Percentiles rank a stretch among this genome's conserved stretches.
Evolutionary conservation across 352 stramenopile genomes (phyloP).

Genomic region (Phytophthora agathidicida): DNA sequence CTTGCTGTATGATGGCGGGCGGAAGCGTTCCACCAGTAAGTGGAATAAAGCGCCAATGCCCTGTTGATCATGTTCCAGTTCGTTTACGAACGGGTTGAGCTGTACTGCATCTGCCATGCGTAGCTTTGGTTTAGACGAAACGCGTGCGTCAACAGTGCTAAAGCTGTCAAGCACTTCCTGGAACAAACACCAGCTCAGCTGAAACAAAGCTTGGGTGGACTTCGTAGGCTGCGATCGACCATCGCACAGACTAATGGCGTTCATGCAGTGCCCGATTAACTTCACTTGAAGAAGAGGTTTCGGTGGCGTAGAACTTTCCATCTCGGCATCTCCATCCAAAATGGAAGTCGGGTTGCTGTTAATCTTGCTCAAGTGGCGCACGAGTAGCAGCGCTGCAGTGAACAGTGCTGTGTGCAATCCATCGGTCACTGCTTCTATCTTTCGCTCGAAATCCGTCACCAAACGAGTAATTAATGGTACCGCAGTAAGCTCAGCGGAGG

Average conservation of each 20-base stretch:
- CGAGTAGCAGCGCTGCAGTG: slow-evolving; percentile 54
- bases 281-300: slow-evolving; percentile 52
- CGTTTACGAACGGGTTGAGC: slow-evolving; percentile 46
- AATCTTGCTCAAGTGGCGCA: slow-evolving; percentile 53
- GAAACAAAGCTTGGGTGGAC: slow-evolving; percentile 42
- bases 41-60: slow-evolving; percentile 59
- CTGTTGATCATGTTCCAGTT: slow-evolving; percentile 60
- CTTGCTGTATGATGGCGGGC: slow-evolving; percentile 22
- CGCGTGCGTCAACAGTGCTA: slow-evolving; percentile 1
- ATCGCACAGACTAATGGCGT: slow-evolving; percentile 52
- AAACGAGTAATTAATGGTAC: slow-evolving; percentile 40
- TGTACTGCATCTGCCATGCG: slow-evolving; percentile 43
- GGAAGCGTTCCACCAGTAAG: slow-evolving; percentile 60
- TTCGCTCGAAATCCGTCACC: slow-evolving; percentile 30
- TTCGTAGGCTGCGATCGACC: slow-evolving; percentile 8
- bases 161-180: slow-evolving; percentile 65
- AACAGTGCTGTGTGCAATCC: slow-evolving; percentile 50
- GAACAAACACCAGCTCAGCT: slow-evolving; percentile 71
- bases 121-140: slow-evolving; percentile 32
- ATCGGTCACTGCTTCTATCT: slow-evolving; percentile 34
- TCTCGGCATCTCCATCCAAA: slow-evolving; percentile 16
- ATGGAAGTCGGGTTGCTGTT: background rate
- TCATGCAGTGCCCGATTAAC: slow-evolving; percentile 60
- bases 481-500: background rate
- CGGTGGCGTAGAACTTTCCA: slow-evolving; percentile 16